Evolutionary conservation across 148 eudicot species (phyloP).

Genomic region (Bassia scoparia): DNA sequence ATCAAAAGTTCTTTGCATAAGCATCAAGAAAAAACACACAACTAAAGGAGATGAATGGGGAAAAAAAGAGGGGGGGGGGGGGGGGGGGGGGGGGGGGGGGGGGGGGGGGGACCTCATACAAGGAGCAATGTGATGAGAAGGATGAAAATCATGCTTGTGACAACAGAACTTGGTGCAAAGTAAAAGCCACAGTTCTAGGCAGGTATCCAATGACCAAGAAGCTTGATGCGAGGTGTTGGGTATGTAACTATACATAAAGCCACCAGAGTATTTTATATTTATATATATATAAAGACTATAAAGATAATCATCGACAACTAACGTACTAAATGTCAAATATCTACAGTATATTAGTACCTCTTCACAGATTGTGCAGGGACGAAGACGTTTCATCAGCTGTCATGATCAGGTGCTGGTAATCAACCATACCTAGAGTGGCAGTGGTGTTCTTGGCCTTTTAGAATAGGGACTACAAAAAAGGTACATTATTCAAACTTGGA

Average conservation of each 20-base stretch:
- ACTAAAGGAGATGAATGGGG: too few species aligned
- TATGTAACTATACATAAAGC: slow-evolving; percentile 54
- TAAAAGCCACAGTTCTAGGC: slow-evolving; percentile 79
- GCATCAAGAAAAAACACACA: not conserved
- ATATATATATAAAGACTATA: not conserved
- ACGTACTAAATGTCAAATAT: not conserved
- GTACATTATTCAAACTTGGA: not conserved
- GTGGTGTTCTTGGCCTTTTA: slow-evolving; percentile 79
- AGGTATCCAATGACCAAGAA: slow-evolving; percentile 68
- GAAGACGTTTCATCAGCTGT: slow-evolving; percentile 80
- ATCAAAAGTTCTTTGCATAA: slow-evolving; percentile 15
- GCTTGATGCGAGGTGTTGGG: slow-evolving; percentile 62
- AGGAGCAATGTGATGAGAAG: slow-evolving; percentile 71
- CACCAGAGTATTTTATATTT: not conserved
- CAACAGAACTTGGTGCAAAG: slow-evolving; percentile 63
- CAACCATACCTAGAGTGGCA: slow-evolving; percentile 59
- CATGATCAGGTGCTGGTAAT: slow-evolving; percentile 83
- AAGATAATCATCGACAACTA: not conserved
- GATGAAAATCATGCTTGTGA: slow-evolving; percentile 93
- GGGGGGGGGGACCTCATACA: slow-evolving; percentile 47
- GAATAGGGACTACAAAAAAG: slow-evolving; percentile 43
- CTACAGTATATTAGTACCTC: slow-evolving; percentile 43
- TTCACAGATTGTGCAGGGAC: slow-evolving; percentile 71
- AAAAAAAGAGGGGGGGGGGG: too few species aligned
- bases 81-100: too few species aligned